Conservation (phyloP, 768 basidiomycete species). For the Tulasnella calospora region DNA sequence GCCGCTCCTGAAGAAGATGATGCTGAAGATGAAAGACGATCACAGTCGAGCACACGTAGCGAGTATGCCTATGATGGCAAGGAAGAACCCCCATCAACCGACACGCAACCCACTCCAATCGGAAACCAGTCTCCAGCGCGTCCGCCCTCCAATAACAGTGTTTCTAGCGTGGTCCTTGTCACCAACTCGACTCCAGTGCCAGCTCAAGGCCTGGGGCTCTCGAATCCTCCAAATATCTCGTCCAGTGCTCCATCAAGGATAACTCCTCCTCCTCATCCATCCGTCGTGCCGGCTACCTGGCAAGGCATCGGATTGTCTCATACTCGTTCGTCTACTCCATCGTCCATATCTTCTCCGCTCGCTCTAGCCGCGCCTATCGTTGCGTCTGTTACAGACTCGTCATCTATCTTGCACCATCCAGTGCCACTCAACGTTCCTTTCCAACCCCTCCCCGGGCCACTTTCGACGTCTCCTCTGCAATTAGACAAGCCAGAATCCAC, state of each 20-base stretch:
- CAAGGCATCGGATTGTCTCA: conserved; percentile 35
- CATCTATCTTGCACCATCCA: conserved; percentile 42
- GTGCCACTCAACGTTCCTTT: conserved; percentile 19
- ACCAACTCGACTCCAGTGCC: conserved; percentile 35
- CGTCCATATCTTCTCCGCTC: conserved; percentile 81
- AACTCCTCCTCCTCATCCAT: conserved; percentile 29
- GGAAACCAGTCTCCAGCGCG: conserved; percentile 48
- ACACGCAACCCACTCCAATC: conserved; percentile 58
- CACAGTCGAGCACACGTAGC: conserved; percentile 54
- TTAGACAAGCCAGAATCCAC: conserved; percentile 15
- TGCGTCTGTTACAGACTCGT: conserved; percentile 43
- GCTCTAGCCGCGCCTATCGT: conserved; percentile 81
- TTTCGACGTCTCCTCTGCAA: conserved; percentile 18
- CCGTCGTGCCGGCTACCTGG: conserved; percentile 30
- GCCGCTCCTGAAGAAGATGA: conserved; percentile 33
- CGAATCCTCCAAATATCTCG: conserved; percentile 33
- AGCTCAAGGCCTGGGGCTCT: conserved; percentile 29
- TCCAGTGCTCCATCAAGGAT: conserved; percentile 34
- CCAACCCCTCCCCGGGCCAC: background rate
- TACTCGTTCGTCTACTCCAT: conserved; percentile 72
- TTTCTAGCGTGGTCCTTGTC: background rate
- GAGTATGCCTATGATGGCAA: conserved; percentile 56
- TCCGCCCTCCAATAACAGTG: conserved; percentile 16
- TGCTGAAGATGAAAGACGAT: conserved; percentile 34
- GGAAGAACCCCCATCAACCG: conserved; percentile 35